phyloP scores from a whole-genome alignment of 768 basidiomycete species.

The Amylocystis lapponica region DNA sequence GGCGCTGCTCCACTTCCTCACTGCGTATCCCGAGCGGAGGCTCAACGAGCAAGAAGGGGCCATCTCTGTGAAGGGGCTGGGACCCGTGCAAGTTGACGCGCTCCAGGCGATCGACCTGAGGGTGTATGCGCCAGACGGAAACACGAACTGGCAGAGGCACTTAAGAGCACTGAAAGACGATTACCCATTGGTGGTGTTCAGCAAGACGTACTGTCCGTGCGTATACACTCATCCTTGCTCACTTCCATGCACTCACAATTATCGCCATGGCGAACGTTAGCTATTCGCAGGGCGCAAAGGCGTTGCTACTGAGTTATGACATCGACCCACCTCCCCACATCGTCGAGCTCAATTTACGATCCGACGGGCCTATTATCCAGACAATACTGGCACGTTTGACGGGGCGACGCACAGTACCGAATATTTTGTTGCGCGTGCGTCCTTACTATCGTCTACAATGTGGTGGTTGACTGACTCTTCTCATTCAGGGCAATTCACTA shows the following conservation, averaged over 20 bases:
- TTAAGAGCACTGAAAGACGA: constrained; percentile 37
- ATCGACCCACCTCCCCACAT: constrained; percentile 61
- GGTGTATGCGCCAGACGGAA: constrained; percentile 48
- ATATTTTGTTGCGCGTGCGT: constrained; percentile 55
- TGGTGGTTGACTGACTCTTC: too few relatives aligned
- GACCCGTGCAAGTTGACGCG: constrained; percentile 38
- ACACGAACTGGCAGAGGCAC: constrained; percentile 40
- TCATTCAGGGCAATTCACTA: constrained; percentile 20
- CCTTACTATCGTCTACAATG: too few relatives aligned
- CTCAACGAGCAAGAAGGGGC: constrained; percentile 23
- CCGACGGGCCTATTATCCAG: constrained; percentile 58
- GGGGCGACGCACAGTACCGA: constrained; percentile 66
- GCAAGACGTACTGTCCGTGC: constrained; percentile 80
- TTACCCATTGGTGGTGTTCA: constrained; percentile 72
- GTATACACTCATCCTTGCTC: constrained; percentile 19
- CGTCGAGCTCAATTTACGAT: constrained; percentile 68
- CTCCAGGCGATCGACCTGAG: constrained; percentile 42
- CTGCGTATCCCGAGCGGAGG: constrained; percentile 38
- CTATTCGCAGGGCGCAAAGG: constrained; percentile 56
- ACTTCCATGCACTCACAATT: constrained; percentile 1
- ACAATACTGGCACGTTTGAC: constrained; percentile 62
- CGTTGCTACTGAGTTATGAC: constrained; percentile 54
- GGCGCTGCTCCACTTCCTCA: constrained; percentile 64
- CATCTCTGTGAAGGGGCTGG: constrained; percentile 15
- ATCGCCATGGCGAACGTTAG: constrained; percentile 33